Evolutionary conservation across 345 rosid species (phyloP), one percentile per base, ranked within the genome.

Genomic region (Cardiospermum halicacabum): DNA sequence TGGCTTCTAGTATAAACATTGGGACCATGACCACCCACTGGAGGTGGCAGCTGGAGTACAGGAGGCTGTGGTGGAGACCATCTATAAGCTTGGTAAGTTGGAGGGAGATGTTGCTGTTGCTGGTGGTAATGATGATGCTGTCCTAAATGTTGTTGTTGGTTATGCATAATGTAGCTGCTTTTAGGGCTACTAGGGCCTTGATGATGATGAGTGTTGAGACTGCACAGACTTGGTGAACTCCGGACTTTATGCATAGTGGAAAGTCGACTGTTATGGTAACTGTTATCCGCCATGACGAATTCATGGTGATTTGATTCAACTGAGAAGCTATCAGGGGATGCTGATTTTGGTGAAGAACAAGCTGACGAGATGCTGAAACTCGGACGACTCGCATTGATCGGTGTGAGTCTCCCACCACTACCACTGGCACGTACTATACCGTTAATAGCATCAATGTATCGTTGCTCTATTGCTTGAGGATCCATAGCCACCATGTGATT

Each of bases 371-470:
- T 24, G 64, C 89, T 84, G 56, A 85, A 82, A 18, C 62, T 39
- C 0, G 86, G 60, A 13, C 72, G 78, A 3, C 54, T 77, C 22
- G 69, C 67, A 42, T 66, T 71, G 74, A 77, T 60, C 0, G 80
- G 84, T 42, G 70, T 60, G 34, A 71, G 81, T 55, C 69, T 67
- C 15, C 66, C 54, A 26, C 66, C 54, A 26, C 6, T 61, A 37
- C 71, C 19, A 1, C 69, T 13, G 15, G 70, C 27, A 30, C 80
- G 83, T 51, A 69, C 21, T 18, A 80, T 61, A 11, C 94, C 91
- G 24, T 93, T 93, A 72, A 93, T 71, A 7, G 98, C 96, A 37
- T 90, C 97, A 4, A 93, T 77, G 73, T 86, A 93, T 4, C 89
- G 88, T 54, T 85, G 95, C 66, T 90, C 96, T 6, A 77, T 31